Conservation (phyloP, 2,329 filamentous ascomycete genomes). For the Monosporascus sp. region DNA sequence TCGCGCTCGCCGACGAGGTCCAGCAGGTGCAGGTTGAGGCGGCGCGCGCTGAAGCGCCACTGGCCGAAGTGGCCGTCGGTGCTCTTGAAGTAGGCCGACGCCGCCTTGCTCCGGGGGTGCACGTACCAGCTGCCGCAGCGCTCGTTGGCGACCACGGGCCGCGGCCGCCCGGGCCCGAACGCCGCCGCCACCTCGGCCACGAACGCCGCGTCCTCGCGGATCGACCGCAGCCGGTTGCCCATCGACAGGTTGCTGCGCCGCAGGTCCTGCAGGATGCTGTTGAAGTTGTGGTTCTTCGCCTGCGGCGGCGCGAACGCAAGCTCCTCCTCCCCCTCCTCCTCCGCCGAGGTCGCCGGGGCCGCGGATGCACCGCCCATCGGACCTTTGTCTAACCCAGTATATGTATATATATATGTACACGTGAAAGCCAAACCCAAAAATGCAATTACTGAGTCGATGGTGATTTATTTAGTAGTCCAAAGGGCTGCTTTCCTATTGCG, state of each 20-base stretch:
- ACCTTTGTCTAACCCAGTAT: too few species aligned
- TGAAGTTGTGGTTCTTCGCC: background rate
- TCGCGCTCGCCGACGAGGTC: slow-evolving; percentile 59
- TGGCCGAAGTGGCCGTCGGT: slow-evolving; percentile 90
- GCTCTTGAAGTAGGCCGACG: slow-evolving; percentile 92
- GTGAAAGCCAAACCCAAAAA: too few species aligned
- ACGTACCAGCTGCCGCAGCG: slow-evolving; percentile 97
- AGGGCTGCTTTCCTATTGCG: too few species aligned
- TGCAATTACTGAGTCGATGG: too few species aligned
- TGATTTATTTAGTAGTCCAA: too few species aligned
- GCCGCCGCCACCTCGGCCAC: slow-evolving; percentile 55
- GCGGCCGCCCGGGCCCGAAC: slow-evolving; percentile 37
- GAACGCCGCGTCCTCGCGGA: slow-evolving; percentile 71
- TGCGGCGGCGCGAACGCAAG: background rate
- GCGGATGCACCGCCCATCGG: too few species aligned
- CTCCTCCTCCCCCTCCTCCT: background rate
- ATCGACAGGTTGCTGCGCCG: slow-evolving; percentile 53
- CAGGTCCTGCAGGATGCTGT: background rate
- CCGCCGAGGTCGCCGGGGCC: background rate
- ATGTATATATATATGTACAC: too few species aligned
- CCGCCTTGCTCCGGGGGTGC: slow-evolving; percentile 54
- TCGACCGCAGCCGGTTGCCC: slow-evolving; percentile 75
- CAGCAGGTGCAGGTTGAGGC: slow-evolving; percentile 80
- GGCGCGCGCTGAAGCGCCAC: slow-evolving; percentile 82
- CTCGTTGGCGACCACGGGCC: slow-evolving; percentile 82